These are phyloP conservation scores for Amanita rimosa DNA, from an alignment of 768 basidiomycete species.

Conservation along the genomic window DNA sequence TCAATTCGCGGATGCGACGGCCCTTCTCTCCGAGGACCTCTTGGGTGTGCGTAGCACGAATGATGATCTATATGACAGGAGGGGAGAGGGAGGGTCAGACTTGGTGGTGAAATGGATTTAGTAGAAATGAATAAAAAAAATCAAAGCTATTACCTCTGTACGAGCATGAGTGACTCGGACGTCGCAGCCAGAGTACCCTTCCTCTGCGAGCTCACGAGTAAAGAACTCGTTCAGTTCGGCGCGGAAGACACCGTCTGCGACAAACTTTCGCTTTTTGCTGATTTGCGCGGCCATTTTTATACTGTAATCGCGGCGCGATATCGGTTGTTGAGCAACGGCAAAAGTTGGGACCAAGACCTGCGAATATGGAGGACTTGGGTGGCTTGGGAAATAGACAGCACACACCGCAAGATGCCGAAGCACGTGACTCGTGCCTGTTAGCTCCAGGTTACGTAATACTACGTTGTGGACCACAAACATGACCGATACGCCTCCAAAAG, in stretches of 20 bases:
- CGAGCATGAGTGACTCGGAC: conserved; percentile 99
- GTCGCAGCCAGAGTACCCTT: conserved; percentile 99
- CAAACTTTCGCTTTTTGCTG: conserved; percentile 98
- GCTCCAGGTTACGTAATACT: too few species aligned
- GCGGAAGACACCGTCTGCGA: conserved; percentile 97
- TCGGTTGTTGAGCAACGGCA: too few species aligned
- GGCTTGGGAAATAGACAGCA: conserved; percentile 19
- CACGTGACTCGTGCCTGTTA: too few species aligned
- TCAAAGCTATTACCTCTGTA: too few species aligned
- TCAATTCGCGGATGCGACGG: conserved; percentile 97
- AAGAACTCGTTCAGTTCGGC: conserved; percentile 99
- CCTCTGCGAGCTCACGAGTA: conserved; percentile 94
- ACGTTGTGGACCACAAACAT: too few species aligned
- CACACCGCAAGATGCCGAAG: conserved; percentile 14
- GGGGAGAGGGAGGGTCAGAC: too few species aligned
- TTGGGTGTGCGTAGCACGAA: conserved; percentile 98
- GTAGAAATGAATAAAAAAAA: neutral
- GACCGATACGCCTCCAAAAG: conserved; percentile 2
- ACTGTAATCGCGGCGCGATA: too few species aligned
- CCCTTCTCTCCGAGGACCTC: conserved; percentile 99
- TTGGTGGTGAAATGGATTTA: too few species aligned
- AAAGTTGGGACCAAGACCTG: too few species aligned
- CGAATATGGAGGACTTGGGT: conserved; percentile 4
- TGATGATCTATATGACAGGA: conserved; percentile 53
- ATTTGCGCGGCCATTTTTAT: conserved; percentile 62